Base-by-base conservation (phyloP, 108 stramenopile genomes). In the Cyclotella atomus region DNA sequence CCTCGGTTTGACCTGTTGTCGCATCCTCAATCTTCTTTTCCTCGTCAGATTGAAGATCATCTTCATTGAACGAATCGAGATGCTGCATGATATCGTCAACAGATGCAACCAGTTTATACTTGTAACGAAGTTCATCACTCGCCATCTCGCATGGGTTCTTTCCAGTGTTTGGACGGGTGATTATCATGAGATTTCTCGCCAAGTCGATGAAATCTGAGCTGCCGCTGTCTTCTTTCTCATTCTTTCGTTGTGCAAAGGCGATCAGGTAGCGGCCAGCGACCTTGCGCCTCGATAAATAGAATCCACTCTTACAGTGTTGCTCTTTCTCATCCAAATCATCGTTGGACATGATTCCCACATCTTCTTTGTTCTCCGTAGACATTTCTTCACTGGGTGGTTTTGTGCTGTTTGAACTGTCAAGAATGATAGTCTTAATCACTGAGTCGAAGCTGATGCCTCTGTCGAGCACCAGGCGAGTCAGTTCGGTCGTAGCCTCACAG, bases 111-210 rank as follows among this genome's bases (percentile, higher is more conserved):
- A 83, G 50, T 24, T 43, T 57, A 57, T 88, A 88, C 49, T 75
- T 83, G 33, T 72, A 56, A 14, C 27, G 23, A 35, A 89, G 21
- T 16, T 89, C 86, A n/a, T 62, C 29, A 0, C 70, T 63, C 25
- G 78, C 15, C 84, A 79, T 87, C 55, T 84, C 86, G n/a, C 32
- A 65, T 2, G 71, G 71, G 38, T 70, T 84, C 38, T 81, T 78
- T 7, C 87, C 87, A 10, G 88, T 89, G 65, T 89, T 89, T 2
- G 88, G 85, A 24, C 88, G 75, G 14, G 84, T 72, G 35, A 89
- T 70, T 4, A 79, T 52, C 84, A 87, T 85, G 52, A 79, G 64
- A n/a, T n/a, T n/a, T 23, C 83, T 77, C 23, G 76, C 50, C 20
- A 84, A 79, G 73, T 85, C 84, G 34, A 62, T 44, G 28, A 62